Conservation (phyloP, 2,329 filamentous ascomycete genomes). For the Fusarium sp. region DNA sequence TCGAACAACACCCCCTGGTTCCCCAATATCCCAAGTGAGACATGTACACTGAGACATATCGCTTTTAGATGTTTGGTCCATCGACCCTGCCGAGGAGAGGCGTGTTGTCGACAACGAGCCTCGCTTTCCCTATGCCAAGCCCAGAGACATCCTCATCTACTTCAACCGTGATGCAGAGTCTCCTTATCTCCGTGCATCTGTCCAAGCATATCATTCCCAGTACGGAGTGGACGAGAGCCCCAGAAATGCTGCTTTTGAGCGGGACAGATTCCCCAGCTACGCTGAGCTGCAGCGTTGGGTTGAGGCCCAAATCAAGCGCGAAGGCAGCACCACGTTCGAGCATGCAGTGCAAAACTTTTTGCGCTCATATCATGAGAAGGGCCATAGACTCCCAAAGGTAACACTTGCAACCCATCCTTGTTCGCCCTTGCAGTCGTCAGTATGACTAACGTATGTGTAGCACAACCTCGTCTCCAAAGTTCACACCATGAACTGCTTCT, state of each 20-base stretch:
- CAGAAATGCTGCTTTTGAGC: slow-evolving; percentile 52
- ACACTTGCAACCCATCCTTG: slow-evolving; percentile 30
- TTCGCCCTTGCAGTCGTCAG: background rate
- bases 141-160: slow-evolving; percentile 52
- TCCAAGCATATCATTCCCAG: slow-evolving; percentile 53
- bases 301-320: slow-evolving; percentile 52
- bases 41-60: slow-evolving; percentile 43
- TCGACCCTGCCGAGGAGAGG: slow-evolving; percentile 50
- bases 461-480: slow-evolving; percentile 57
- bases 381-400: slow-evolving; percentile 55
- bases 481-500: slow-evolving; percentile 61
- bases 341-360: slow-evolving; percentile 53
- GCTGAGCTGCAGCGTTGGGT: slow-evolving; percentile 52
- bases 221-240: slow-evolving; percentile 48
- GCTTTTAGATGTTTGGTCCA: slow-evolving; percentile 53
- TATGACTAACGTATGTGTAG: slow-evolving; percentile 47
- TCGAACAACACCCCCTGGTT: slow-evolving; percentile 33
- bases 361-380: slow-evolving; percentile 51
- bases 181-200: slow-evolving; percentile 53
- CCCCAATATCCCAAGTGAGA: slow-evolving; percentile 36
- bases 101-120: slow-evolving; percentile 49
- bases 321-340: slow-evolving; percentile 49
- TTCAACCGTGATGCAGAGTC: slow-evolving; percentile 52
- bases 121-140: slow-evolving; percentile 52
- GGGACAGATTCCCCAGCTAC: slow-evolving; percentile 53